Percentiles rank a stretch among this genome's conserved stretches.
Evolutionary conservation across 1,139 yeast genomes (phyloP).

Genomic region (Pichia sp.): DNA sequence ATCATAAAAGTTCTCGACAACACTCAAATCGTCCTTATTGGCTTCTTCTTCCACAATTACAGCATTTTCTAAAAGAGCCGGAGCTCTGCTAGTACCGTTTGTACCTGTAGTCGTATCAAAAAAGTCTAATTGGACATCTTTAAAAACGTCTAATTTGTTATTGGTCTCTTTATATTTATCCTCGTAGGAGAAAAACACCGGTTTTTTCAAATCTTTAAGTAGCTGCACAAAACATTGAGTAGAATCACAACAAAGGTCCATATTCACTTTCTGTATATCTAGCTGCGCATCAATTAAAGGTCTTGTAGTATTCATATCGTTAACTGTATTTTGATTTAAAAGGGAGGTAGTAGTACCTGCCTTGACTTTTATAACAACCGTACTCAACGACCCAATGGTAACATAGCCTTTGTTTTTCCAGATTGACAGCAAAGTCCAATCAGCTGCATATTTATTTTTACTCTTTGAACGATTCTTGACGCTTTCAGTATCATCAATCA

Average conservation of each 20-base stretch:
- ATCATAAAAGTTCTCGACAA: conserved; percentile 31
- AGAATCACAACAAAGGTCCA: conserved; percentile 83
- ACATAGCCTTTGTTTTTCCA: conserved; percentile 41
- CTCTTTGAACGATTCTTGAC: conserved; percentile 26
- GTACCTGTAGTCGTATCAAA: conserved; percentile 1
- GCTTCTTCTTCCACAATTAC: not conserved
- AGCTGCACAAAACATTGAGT: conserved; percentile 65
- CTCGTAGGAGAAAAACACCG: conserved; percentile 53
- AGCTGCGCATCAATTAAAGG: conserved; percentile 29
- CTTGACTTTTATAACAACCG: conserved; percentile 39
- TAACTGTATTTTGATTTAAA: not conserved
- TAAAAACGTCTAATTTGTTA: conserved; percentile 44
- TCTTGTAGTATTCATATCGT: conserved; percentile 34
- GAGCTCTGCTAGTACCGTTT: not conserved
- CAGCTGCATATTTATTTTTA: conserved; percentile 20
- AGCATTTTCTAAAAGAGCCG: not conserved
- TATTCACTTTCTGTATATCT: conserved; percentile 23
- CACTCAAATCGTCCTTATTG: conserved; percentile 15
- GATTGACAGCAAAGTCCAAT: conserved; percentile 35
- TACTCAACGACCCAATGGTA: conserved; percentile 42
- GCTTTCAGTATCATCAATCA: conserved; percentile 54
- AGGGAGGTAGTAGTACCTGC: conserved; percentile 13
- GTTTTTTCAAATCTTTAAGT: conserved; percentile 67
- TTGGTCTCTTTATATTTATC: conserved; percentile 32
- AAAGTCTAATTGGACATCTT: conserved; percentile 38